Evolutionary conservation across 2,329 filamentous ascomycete genomes (phyloP), one percentile per base, ranked within the genome.

Genomic region (Sclerotinia minor): DNA sequence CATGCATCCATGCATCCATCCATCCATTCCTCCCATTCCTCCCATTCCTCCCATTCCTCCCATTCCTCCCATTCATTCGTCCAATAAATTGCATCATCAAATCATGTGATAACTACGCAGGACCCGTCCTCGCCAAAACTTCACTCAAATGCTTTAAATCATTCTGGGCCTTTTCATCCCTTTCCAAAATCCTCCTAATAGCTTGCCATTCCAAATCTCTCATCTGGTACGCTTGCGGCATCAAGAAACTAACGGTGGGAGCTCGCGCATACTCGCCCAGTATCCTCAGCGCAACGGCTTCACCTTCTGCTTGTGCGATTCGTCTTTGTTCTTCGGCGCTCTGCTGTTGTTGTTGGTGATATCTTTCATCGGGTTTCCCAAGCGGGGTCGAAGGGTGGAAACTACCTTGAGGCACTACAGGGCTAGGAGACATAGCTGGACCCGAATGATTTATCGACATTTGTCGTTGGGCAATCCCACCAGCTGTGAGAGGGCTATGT

Each of bases 191-290:
- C 29, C 85, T 83, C 64, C 85, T 83, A 70, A 97, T 85, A 38
- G 95, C 86, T 67, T 85, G 83, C 85, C 95, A 89, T 75, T 96
- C 91, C 21, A 85, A 80, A n/a, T 85, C 82, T 57, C 88, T 83
- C 82, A 91, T 92, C 61, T 85, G 84, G 26, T 84, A 86, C 0
- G 89, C 89, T 71, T 91, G 88, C 6, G 87, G 85, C 55, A 92
- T 81, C 5, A 94, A 80, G 73, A 92, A 90, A 32, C 86, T 83
- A 11, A 92, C 87, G 0, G 89, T 90, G 0, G 89, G 86, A 21
- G 86, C 85, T 29, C 81, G 81, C 17, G 89, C 84, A 55, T 89
- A 81, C 1, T 72, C 69, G 0, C 90, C 90, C 0, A 92, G 82
- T 1, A 92, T 84, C 68, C 89, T 84, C 1, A 82, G 79, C 0